Base-by-base conservation (phyloP, 768 basidiomycete species). In the Lyophyllum atratum region DNA sequence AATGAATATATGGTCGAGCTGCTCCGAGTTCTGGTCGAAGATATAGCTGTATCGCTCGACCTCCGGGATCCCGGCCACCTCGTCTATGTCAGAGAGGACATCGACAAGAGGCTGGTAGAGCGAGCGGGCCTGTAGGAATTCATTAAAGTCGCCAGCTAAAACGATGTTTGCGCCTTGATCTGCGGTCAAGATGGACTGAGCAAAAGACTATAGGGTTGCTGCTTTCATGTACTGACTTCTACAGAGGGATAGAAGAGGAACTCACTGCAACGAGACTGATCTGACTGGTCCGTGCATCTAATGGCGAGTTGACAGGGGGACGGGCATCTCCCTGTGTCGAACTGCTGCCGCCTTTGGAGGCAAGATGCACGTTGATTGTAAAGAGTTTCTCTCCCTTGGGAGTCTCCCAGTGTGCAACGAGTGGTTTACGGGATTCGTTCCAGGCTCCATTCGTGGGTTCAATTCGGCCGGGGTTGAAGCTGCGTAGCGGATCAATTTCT, bases 101-200 rank as follows among this genome's bases (percentile, higher is more conserved):
- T 66, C 58, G 1, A 64, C 66, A 52, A 86, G 68, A 4, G 82
- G 73, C 44, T 66, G 67, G 68, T 79, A 84, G 26, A 82, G 81
- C 11, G 80, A 74, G 47, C 80, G 79, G 1, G 85, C 77, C 59
- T 83, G 80, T 19, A 76, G 62, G 68, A 73, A 85, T 62, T 86
- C 85, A 65, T 87, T 87, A 72, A 81, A 85, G 69, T 86, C 85
- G 5, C 86, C 85, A 1, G 78, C 83, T 7, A 82, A 72, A 44
- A 85, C 61, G 57, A 87, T 70, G 59, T 79, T 81, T 9, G 84
- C 82, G 33, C 72, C 52, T 3, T 71, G 61, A 56, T 84, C 74
- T 29, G 69, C 66, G 7, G 63, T 65, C 3, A 85, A 66, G 37
- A 86, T 69, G 11, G 74, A 68, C 56, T 74, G 59, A 17, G 82